Conservation (phyloP, 352 stramenopile genomes). For the Globisporangium alternatum region DNA sequence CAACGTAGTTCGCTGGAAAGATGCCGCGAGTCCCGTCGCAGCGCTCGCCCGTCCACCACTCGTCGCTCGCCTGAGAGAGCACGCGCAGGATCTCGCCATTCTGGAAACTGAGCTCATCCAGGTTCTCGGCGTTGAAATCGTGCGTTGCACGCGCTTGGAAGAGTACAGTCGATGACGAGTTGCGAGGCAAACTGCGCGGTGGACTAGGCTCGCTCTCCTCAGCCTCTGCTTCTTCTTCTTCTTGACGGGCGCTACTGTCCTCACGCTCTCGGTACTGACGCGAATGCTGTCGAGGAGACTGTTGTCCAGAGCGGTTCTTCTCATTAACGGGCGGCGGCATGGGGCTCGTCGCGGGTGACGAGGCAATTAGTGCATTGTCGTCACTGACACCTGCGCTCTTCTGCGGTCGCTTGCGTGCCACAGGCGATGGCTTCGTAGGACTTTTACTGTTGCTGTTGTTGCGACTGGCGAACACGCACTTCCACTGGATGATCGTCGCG, state of each 20-base stretch:
- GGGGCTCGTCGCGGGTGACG: conserved; percentile 4
- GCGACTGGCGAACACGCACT: conserved; percentile 12
- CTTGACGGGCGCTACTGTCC: background rate
- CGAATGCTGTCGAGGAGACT: conserved; percentile 28
- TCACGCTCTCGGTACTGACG: conserved; percentile 35
- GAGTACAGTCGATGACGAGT: conserved; percentile 3
- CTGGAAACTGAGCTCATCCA: conserved; percentile 50
- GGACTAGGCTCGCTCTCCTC: background rate
- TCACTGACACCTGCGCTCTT: background rate
- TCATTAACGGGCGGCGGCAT: conserved; percentile 15
- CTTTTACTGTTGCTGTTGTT: background rate
- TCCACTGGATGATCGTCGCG: conserved; percentile 60
- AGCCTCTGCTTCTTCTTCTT: conserved; percentile 6
- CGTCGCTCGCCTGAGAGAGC: conserved; percentile 37
- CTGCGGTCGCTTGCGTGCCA: conserved; percentile 13
- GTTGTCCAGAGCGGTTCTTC: conserved; percentile 20
- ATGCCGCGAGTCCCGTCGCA: conserved; percentile 61
- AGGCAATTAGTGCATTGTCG: background rate
- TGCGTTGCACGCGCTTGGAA: conserved; percentile 31
- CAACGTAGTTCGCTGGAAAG: conserved; percentile 53
- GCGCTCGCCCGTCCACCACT: conserved; percentile 64
- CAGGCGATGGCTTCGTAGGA: conserved; percentile 1
- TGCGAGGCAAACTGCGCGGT: background rate
- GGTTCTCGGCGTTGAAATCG: conserved; percentile 38
- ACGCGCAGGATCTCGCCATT: conserved; percentile 54